Evolutionary conservation across 108 stramenopile genomes (phyloP).

Genomic region (Phaeodactylum tricornutum): DNA sequence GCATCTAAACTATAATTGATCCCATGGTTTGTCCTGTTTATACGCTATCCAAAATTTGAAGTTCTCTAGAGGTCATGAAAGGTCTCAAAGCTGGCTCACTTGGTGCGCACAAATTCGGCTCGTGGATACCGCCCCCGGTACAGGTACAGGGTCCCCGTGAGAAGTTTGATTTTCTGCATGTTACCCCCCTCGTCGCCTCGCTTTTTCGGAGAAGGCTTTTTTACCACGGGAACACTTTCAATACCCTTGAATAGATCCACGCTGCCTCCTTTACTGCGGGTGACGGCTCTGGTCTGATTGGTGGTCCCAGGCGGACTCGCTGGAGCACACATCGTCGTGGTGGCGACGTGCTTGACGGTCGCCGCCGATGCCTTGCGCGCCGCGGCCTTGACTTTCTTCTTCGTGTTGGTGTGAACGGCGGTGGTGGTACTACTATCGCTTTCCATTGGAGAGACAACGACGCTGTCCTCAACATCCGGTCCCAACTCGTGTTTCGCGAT

Average conservation of each 20-base stretch:
- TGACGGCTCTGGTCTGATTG: not conserved
- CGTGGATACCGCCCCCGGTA: slow-evolving; percentile 47
- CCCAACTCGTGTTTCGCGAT: too few species aligned
- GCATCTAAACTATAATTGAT: not conserved
- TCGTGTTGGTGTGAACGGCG: too few species aligned
- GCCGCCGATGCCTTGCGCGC: too few species aligned
- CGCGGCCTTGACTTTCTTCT: too few species aligned
- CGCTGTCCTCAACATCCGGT: too few species aligned
- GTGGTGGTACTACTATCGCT: too few species aligned
- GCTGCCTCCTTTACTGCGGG: not conserved
- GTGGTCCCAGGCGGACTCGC: too few species aligned
- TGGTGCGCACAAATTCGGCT: slow-evolving; percentile 45
- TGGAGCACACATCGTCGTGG: too few species aligned
- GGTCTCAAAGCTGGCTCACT: too few species aligned
- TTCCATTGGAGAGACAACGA: too few species aligned
- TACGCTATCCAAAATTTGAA: too few species aligned
- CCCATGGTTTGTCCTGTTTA: not conserved
- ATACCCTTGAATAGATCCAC: not conserved
- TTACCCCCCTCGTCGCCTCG: slow-evolving; percentile 25
- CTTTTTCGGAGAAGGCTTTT: slow-evolving; percentile 11
- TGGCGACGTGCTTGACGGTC: too few species aligned
- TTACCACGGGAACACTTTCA: not conserved
- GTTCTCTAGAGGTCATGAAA: slow-evolving; percentile 1
- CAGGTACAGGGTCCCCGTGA: slow-evolving; percentile 57
- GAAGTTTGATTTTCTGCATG: slow-evolving; percentile 41